Evolutionary conservation across 257 asterid genomes (phyloP).

Genomic region (Nicotiana otophora): DNA sequence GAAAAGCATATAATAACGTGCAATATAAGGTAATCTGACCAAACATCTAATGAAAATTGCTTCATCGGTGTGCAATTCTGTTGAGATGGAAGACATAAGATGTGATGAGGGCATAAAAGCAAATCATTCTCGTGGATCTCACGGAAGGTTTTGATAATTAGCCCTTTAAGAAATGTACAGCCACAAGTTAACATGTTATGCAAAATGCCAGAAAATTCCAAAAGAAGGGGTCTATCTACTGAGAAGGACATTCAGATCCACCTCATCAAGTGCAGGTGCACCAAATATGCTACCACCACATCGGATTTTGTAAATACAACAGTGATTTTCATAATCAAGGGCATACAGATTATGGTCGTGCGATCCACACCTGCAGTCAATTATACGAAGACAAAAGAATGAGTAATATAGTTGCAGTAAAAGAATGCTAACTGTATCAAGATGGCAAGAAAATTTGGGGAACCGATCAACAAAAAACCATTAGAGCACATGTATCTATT

Average conservation of each 20-base stretch:
- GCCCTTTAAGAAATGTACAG: not conserved
- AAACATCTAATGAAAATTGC: not conserved
- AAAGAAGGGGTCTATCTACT: not conserved
- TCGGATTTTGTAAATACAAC: conserved; percentile 52
- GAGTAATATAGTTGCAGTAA: not conserved
- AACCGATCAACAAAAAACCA: not conserved
- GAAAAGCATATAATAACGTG: not conserved
- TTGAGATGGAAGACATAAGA: not conserved
- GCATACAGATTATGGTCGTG: conserved; percentile 86
- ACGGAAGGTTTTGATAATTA: not conserved
- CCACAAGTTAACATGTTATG: not conserved
- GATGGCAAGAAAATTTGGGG: not conserved
- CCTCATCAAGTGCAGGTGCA: conserved; percentile 86
- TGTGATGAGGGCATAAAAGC: not conserved
- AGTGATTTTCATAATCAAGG: conserved; percentile 64
- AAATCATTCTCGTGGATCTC: not conserved
- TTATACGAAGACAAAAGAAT: not conserved
- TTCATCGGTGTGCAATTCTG: not conserved
- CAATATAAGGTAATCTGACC: not conserved
- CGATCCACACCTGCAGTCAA: conserved; percentile 84
- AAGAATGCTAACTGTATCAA: not conserved
- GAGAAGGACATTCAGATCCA: conserved; percentile 18
- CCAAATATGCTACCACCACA: conserved; percentile 94
- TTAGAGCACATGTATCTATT: not conserved
- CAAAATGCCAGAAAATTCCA: not conserved